Evolutionary conservation across 495 filamentous ascomycete species (phyloP), one percentile per base, ranked within the genome.

Genomic region (Aspergillus nanangensis): DNA sequence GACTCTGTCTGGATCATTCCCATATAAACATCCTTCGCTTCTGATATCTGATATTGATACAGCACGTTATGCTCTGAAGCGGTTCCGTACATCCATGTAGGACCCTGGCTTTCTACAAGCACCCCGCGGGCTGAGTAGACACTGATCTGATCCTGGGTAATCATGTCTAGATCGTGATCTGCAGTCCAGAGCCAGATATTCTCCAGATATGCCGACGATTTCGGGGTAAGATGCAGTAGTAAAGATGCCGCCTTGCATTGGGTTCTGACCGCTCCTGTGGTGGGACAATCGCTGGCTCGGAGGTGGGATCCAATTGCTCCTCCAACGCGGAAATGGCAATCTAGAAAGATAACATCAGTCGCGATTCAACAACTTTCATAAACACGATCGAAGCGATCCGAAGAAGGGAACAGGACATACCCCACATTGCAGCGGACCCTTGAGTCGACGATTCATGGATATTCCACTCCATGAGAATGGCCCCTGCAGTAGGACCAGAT

Each of bases 401-500:
- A n/a, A n/a, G n/a, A n/a, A n/a, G n/a, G n/a, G n/a, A n/a, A n/a
- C n/a, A n/a, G n/a, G n/a, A n/a, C n/a, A n/a, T n/a, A n/a, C n/a
- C 25, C 25, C 25, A 29, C 11, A 29, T 5, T 7, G 7, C 25
- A 29, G 25, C 25, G 11, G 25, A 29, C 5, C 25, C 25, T 29
- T 29, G 25, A 29, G 25, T 29, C 5, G 25, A n/a, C n/a, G n/a
- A 29, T 29, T 29, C 25, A 29, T 29, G 25, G 11, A 29, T 29
- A 11, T 96, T 95, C 87, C 88, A 96, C 58, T 96, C 76, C 56
- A 94, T 72, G 23, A 96, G 63, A 48, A 93, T 80, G 18, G 87
- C 88, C 33, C 90, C 90, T 15, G 90, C 87, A 46, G 84, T 81
- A 0, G 85, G 66, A 79, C 90, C 53, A 77, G 71, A 35, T 80